phyloP scores from a whole-genome alignment of 768 basidiomycete species.

The Collybiopsis confluens region DNA sequence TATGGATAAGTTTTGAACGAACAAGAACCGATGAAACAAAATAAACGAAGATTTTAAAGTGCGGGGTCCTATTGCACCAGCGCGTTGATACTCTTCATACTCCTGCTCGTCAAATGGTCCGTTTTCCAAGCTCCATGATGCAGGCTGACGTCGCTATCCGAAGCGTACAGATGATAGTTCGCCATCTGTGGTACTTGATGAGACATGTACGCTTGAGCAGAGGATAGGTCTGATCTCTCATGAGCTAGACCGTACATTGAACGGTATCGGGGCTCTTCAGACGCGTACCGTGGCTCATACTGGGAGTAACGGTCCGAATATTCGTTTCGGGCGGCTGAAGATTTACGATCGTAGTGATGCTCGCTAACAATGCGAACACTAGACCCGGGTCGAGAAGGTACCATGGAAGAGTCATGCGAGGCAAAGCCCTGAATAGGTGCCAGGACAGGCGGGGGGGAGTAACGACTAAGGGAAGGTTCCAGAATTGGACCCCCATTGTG shows the following conservation, averaged over 20 bases:
- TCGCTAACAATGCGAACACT: not conserved
- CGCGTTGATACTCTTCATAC: constrained; percentile 7
- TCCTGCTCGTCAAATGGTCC: not conserved
- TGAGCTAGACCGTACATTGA: not conserved
- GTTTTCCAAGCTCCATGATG: constrained; percentile 9
- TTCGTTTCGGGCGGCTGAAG: not conserved
- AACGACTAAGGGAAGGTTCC: constrained; percentile 25
- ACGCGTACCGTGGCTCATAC: not conserved
- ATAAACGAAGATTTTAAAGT: not conserved
- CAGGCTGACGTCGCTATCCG: not conserved
- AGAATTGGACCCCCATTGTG: constrained; percentile 24
- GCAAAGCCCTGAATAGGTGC: constrained; percentile 46
- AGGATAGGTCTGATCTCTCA: not conserved
- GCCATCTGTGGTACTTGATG: not conserved
- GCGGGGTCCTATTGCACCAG: constrained; percentile 4
- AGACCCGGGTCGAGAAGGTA: not conserved
- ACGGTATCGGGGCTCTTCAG: constrained; percentile 6
- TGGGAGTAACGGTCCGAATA: not conserved
- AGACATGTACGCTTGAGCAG: constrained; percentile 2
- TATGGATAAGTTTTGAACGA: no score
- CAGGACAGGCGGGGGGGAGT: constrained; percentile 51
- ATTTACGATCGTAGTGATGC: not conserved
- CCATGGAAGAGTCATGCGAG: not conserved
- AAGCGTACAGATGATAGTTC: not conserved
- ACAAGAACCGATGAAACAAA: no score